Evolutionary conservation across 805 yeast species (phyloP), one percentile per base, ranked within the genome.

Genomic region (Soucietia sequanensis): DNA sequence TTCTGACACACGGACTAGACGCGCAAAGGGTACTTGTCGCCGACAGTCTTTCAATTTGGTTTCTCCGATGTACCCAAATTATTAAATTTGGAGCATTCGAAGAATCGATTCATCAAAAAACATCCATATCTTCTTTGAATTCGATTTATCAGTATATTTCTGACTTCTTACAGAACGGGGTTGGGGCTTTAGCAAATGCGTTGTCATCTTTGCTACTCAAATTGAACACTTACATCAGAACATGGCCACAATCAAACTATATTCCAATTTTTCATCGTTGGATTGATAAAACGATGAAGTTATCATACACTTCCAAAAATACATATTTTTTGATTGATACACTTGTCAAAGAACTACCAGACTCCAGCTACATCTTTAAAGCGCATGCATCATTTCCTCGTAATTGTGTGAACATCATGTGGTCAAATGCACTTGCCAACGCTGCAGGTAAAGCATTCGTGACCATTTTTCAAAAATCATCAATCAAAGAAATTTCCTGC

Each of bases 121-220:
- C 52, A 6, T 38, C 46, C 4, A 30, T 34, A 4, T 49, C 54
- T 2, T 50, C 41, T 10, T 47, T 69, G 5, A 52, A 56, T 18
- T 43, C 37, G 17, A 35, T 79, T 2, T 76, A 76, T 47, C 64
- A 65, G 16, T 83, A 75, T 52, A 70, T 83, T 10, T 58, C 81
- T 24, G 89, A 80, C 44, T 80, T 75, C 52, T 80, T 89, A 80
- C 78, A 76, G 34, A 85, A 81, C 33, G 74, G 85, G 1, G 80
- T 83, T 4, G 78, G 84, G 2, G 80, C 95, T 0, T 55, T 85
- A 18, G 78, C 82, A 5, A 85, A 83, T 49, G 81, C 95, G 0
- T 54, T 86, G 34, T 73, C 68, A 35, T 84, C 78, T 21, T 50
- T 88, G 30, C 72, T 87, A 31, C 35, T 54, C 2, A 86, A 81